These are phyloP conservation scores for Pyracantha coccinea DNA, from an alignment of 331 rosid genomes.

Conservation along the genomic window DNA sequence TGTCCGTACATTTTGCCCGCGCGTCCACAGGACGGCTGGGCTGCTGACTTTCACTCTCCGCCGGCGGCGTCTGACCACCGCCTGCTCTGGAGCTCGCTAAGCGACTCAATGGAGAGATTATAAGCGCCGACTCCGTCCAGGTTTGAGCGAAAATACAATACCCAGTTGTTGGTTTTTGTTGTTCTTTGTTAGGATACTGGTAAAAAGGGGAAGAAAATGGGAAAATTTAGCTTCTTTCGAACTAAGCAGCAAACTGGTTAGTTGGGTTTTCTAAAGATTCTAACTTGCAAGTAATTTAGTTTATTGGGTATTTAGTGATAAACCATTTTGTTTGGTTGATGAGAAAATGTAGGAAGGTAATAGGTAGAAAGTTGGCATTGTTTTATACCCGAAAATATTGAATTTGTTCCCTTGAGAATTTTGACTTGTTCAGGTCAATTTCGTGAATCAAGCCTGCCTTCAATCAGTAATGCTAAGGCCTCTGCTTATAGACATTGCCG, in stretches of 20 bases:
- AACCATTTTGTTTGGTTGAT: too few species aligned
- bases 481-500: too few species aligned
- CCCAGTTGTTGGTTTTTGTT: neutral
- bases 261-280: neutral
- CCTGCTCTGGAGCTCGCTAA: slow-evolving; percentile 72
- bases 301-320: neutral
- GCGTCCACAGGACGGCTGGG: slow-evolving; percentile 14
- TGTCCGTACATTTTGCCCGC: slow-evolving; percentile 42
- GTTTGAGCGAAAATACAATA: slow-evolving; percentile 17
- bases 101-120: slow-evolving; percentile 81
- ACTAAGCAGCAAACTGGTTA: neutral
- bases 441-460: too few species aligned
- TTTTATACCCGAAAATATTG: too few species aligned
- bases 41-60: slow-evolving; percentile 18
- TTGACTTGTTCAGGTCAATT: too few species aligned
- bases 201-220: neutral
- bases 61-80: slow-evolving; percentile 32
- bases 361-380: too few species aligned
- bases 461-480: too few species aligned
- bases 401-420: too few species aligned
- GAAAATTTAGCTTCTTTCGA: neutral
- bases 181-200: neutral
- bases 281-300: neutral
- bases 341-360: too few species aligned
- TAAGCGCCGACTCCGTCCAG: slow-evolving; percentile 96